A percentile compares a stretch with the other conserved stretches of the same genome.
Conservation (phyloP, 2,329 filamentous ascomycete genomes). For the Rhynchosporium graminicola region DNA sequence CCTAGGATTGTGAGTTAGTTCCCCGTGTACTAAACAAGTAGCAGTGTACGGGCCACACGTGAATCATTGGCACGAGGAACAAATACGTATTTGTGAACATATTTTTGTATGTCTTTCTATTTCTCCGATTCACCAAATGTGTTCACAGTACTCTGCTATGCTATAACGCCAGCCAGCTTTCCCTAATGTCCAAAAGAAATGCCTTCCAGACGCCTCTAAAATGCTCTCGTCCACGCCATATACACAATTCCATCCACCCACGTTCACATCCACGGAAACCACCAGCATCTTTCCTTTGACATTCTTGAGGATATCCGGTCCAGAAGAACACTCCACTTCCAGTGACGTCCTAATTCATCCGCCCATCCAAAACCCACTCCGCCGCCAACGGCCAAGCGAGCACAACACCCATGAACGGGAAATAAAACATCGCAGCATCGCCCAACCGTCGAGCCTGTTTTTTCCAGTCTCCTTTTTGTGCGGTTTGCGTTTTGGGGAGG, state of each 20-base stretch:
- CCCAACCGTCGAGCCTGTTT: constrained; percentile 24
- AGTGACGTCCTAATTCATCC: neutral
- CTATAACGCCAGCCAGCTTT: neutral
- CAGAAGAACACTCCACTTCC: too few relatives aligned
- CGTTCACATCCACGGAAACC: neutral
- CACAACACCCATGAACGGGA: constrained; percentile 26
- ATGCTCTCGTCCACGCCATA: neutral
- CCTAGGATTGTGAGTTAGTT: too few relatives aligned
- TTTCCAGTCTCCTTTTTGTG: constrained; percentile 29
- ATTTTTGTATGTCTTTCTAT: too few relatives aligned
- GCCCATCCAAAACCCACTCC: constrained; percentile 21
- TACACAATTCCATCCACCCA: neutral
- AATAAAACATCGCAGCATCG: constrained; percentile 27
- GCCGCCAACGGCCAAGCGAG: constrained; percentile 26
- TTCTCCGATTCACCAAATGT: too few relatives aligned
- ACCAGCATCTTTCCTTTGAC: neutral
- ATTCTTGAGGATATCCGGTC: too few relatives aligned
- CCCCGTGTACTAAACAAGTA: too few relatives aligned
- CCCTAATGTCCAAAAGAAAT: neutral
- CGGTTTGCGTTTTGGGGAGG: constrained; percentile 20
- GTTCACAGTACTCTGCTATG: neutral
- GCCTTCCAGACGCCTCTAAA: neutral
- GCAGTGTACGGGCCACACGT: too few relatives aligned
- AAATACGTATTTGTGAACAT: too few relatives aligned
- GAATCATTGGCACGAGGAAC: too few relatives aligned